Conservation (phyloP, 2,329 filamentous ascomycete genomes). For the Grosmannia serpens region DNA sequence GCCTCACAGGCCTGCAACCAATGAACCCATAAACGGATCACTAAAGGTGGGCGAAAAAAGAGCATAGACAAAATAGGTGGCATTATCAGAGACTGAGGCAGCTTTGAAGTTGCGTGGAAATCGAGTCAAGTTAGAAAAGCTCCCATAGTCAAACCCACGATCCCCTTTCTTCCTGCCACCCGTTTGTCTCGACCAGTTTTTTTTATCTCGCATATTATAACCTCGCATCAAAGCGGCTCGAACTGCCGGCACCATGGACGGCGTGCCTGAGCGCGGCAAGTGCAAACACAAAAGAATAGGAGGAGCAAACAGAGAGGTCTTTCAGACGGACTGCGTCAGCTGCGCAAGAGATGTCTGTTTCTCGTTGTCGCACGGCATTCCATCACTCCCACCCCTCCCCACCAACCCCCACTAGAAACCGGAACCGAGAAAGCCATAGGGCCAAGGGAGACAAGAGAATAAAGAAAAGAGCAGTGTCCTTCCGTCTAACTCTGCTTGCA, state of each 20-base stretch:
- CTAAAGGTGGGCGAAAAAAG: background rate
- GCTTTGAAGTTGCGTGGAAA: background rate
- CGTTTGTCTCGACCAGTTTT: background rate
- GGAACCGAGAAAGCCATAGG: background rate
- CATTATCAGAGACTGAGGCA: background rate
- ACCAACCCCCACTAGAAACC: background rate
- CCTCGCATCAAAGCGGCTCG: background rate
- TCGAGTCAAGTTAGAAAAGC: background rate
- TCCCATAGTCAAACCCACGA: background rate
- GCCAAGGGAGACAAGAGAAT: background rate
- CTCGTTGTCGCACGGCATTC: background rate
- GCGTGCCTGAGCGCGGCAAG: background rate
- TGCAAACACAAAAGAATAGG: background rate
- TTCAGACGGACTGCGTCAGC: background rate
- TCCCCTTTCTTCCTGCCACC: background rate
- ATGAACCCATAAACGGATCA: background rate
- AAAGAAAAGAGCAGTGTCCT: background rate
- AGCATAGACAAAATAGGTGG: background rate
- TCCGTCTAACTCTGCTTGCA: slow-evolving; percentile 76
- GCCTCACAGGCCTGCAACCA: background rate
- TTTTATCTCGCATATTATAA: background rate
- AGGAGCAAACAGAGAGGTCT: background rate
- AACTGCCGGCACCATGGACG: background rate
- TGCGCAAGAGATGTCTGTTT: background rate
- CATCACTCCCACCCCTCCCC: background rate